Evolutionary conservation across 1,139 yeast species (phyloP).

Genomic region (Kurtzmaniella quercitrusa): DNA sequence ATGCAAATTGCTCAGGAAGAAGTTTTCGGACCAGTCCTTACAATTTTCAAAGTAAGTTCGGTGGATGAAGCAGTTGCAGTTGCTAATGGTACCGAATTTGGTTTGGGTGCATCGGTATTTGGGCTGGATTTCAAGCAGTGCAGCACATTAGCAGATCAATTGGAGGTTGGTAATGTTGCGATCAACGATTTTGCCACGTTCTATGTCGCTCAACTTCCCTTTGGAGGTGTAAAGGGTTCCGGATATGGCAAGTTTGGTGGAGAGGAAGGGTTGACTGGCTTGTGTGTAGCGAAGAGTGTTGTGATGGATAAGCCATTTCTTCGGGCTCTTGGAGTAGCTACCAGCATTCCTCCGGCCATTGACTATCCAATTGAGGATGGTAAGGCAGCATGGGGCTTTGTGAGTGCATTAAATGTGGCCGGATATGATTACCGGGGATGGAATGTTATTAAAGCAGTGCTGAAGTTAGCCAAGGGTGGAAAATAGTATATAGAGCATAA

Average conservation of each 20-base stretch:
- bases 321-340: conserved; percentile 53
- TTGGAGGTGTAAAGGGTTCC: conserved; percentile 89
- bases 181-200: conserved; percentile 96
- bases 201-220: conserved; percentile 92
- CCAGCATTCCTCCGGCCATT: conserved; percentile 78
- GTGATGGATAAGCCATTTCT: conserved; percentile 81
- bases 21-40: conserved; percentile 88
- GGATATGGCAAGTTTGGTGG: conserved; percentile 98
- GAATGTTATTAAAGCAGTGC: conserved; percentile 48
- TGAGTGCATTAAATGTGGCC: conserved; percentile 75
- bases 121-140: conserved; percentile 57
- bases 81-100: conserved; percentile 86
- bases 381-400: conserved; percentile 84
- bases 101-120: conserved; percentile 88
- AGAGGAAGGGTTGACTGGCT: conserved; percentile 87
- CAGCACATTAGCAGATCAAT: conserved; percentile 55
- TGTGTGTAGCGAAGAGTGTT: conserved; percentile 80
- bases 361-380: conserved; percentile 88
- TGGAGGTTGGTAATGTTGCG: conserved; percentile 88
- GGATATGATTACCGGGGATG: conserved; percentile 77
- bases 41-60: conserved; percentile 66
- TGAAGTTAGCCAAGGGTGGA: conserved; percentile 38
- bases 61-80: conserved; percentile 69
- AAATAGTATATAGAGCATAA: conserved; percentile 6
- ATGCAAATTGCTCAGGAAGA: conserved; percentile 86